Conservation (phyloP, 495 filamentous ascomycete species). For the Penicillium desertorum region DNA sequence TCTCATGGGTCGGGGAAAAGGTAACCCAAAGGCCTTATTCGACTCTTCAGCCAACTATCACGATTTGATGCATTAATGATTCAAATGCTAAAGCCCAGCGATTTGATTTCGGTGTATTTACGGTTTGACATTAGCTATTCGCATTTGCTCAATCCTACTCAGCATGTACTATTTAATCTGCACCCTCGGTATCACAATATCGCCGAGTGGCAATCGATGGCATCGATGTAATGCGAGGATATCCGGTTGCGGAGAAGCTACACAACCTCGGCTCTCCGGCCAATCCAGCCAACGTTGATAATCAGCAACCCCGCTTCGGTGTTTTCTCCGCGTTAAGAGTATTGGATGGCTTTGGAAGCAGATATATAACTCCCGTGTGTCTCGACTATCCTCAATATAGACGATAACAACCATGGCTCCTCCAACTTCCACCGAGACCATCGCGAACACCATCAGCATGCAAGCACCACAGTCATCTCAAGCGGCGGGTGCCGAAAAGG, state of each 20-base stretch:
- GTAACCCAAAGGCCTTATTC: neutral
- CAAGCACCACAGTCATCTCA: constrained; percentile 31
- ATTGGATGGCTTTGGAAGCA: neutral
- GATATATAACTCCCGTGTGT: neutral
- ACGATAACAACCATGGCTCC: constrained; percentile 26
- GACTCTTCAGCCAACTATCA: neutral
- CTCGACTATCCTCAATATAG: neutral
- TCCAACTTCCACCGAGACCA: constrained; percentile 33
- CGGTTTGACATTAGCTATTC: neutral
- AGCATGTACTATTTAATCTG: neutral
- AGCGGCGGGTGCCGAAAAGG: constrained; percentile 25
- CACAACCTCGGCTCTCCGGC: neutral
- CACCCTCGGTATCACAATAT: no score
- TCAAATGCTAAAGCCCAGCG: neutral
- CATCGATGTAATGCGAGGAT: no score
- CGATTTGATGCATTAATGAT: constrained; percentile 9
- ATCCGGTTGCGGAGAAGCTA: constrained; percentile 1
- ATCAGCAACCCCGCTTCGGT: constrained; percentile 10
- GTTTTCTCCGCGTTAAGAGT: neutral
- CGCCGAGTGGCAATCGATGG: no score
- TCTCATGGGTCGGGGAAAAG: neutral
- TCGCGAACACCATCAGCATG: constrained; percentile 20
- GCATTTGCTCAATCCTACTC: neutral
- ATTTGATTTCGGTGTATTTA: neutral
- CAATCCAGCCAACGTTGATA: constrained; percentile 2